Evolutionary conservation across 2,329 filamentous ascomycete species (phyloP).

Genomic region (Claviceps pazoutovae): DNA sequence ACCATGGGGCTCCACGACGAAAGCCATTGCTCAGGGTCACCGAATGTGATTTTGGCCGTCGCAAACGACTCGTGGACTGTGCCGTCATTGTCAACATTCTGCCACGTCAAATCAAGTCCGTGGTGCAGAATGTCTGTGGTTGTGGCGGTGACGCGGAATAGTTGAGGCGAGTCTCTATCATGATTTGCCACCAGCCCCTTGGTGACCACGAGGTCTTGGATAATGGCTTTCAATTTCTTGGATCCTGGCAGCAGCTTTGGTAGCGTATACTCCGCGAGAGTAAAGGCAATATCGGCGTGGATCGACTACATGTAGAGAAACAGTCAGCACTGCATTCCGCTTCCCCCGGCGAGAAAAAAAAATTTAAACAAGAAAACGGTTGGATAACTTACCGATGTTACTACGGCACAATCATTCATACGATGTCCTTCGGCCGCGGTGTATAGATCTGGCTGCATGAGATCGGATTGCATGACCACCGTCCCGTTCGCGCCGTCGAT

Average conservation of each 20-base stretch:
- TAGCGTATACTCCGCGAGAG: conserved; percentile 48
- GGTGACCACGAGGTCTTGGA: conserved; percentile 52
- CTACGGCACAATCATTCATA: conserved; percentile 28
- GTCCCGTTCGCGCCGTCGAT: conserved; percentile 12
- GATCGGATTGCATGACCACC: conserved; percentile 23
- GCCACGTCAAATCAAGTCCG: conserved; percentile 25
- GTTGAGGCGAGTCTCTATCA: conserved; percentile 15
- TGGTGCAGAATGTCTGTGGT: conserved; percentile 30
- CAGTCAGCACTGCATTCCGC: too few relatives aligned
- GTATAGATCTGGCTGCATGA: conserved; percentile 24
- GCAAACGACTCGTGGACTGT: conserved; percentile 6
- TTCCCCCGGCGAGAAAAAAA: too few relatives aligned
- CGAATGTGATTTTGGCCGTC: conserved; percentile 24
- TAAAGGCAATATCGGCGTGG: conserved; percentile 50
- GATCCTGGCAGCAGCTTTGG: conserved; percentile 44
- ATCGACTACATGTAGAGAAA: conserved; percentile 5
- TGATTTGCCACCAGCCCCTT: conserved; percentile 28
- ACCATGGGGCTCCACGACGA: conserved; percentile 40
- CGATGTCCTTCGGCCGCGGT: conserved; percentile 26
- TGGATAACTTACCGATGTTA: conserved; percentile 26
- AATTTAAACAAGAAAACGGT: too few relatives aligned
- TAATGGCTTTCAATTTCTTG: conserved; percentile 45
- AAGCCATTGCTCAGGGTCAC: conserved; percentile 36
- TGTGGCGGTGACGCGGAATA: conserved; percentile 16
- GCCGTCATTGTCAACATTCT: conserved; percentile 6